Base-by-base conservation (phyloP, 352 stramenopile species). In the Phytopythium sindhum region DNA sequence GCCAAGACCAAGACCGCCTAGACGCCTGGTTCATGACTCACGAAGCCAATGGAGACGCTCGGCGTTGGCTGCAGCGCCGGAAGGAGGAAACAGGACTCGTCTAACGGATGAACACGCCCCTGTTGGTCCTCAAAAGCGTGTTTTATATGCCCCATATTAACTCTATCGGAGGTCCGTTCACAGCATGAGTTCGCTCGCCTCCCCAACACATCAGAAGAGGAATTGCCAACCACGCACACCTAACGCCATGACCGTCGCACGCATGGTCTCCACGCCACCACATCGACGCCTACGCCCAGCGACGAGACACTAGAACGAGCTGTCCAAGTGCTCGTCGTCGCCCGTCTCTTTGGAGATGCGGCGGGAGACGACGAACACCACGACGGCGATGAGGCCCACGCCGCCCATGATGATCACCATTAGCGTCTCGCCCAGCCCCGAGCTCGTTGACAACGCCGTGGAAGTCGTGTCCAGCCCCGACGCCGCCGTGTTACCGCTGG, bases 1-100 rank as follows among this genome's bases (percentile, higher is more conserved):
- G 75, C 81, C 60, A 94, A 94, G 70, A 73, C 69, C 39, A 94
- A 90, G 78, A 80, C 75, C 31, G 74, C 78, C 26, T 90, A 88
- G 73, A 66, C 42, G 63, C 44, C 57, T 14, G 23, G n/a, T n/a
- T n/a, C n/a, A n/a, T n/a, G n/a, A n/a, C n/a, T n/a, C n/a, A n/a
- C n/a, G n/a, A n/a, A n/a, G 31, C 31, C 4, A 8, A 35, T 35
- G 31, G 31, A n/a, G n/a, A 35, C 31, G 31, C 4, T 3, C 31
- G 31, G 31, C 31, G 31, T 35, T 35, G 14, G 33, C 33, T 39
- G 33, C 14, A 39, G 41, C 4, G 41, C 9, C 7, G 19, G 41
- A 48, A 19, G 17, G 14, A 47, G 41, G 37, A 11, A 11, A 17
- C 15, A 11, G 11, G 2, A 11, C 39, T 45, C 42, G 21, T 50